Evolutionary conservation across 306 rosid species (phyloP).

Genomic region (Rosa multiflora): DNA sequence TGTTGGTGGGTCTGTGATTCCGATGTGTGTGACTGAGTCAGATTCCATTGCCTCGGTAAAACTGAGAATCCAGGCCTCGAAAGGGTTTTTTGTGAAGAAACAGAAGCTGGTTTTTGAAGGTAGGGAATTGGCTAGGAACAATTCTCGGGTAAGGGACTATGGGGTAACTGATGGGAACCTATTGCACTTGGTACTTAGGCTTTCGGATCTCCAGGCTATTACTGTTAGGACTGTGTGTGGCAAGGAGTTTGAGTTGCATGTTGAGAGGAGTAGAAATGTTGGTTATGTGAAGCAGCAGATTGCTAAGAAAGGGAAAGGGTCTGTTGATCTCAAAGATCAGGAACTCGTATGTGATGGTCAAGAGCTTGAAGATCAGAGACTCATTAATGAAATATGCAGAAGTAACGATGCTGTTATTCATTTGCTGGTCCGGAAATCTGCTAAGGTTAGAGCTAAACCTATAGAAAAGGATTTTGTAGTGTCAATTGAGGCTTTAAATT

Average conservation of each 20-base stretch:
- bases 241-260: slow-evolving; percentile 57
- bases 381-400: no score
- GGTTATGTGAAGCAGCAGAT: slow-evolving; percentile 71
- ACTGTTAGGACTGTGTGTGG: slow-evolving; percentile 63
- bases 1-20: slow-evolving; percentile 61
- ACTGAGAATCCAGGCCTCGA: slow-evolving; percentile 63
- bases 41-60: slow-evolving; percentile 79
- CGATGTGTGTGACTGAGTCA: slow-evolving; percentile 58
- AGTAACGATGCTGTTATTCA: no score
- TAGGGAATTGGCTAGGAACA: slow-evolving; percentile 64
- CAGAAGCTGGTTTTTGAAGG: slow-evolving; percentile 74
- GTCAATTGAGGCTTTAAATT: no score
- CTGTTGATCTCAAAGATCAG: no score
- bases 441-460: no score
- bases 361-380: no score
- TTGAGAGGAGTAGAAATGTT: slow-evolving; percentile 69
- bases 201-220: slow-evolving; percentile 65
- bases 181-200: slow-evolving; percentile 61
- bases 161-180: slow-evolving; percentile 70
- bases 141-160: slow-evolving; percentile 60
- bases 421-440: no score
- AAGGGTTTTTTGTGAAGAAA: slow-evolving; percentile 62
- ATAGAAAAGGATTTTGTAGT: no score
- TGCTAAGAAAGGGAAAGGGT: slow-evolving; percentile 16
- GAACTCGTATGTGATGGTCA: no score